Evolutionary conservation across 2,329 filamentous ascomycete species (phyloP).

Genomic region (Lachnellula subtilissima): DNA sequence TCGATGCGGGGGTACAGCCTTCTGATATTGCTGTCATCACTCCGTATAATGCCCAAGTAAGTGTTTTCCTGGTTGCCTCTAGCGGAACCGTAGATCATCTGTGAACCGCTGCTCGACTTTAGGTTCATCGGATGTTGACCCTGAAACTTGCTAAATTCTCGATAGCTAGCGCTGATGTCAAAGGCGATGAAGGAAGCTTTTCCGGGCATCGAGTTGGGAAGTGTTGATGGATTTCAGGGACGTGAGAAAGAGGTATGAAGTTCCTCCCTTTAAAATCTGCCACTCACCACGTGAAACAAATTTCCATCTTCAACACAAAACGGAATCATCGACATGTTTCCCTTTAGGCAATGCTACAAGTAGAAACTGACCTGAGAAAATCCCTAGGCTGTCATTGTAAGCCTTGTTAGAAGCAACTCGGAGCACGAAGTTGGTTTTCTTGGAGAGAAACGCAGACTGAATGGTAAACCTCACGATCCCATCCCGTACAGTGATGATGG

Average conservation of each 20-base stretch:
- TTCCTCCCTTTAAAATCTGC: neutral
- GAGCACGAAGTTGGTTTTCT: conserved; percentile 89
- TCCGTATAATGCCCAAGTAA: conserved; percentile 88
- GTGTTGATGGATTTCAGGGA: conserved; percentile 95
- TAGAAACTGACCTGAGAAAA: neutral
- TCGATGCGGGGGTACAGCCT: conserved; percentile 72
- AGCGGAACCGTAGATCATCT: neutral
- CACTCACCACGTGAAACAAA: neutral
- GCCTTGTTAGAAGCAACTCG: conserved; percentile 85
- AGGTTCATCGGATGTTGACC: neutral
- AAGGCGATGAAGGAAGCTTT: conserved; percentile 72
- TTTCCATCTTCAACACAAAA: neutral
- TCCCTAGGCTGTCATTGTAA: conserved; percentile 69
- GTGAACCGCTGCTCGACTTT: neutral
- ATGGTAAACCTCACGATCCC: conserved; percentile 56
- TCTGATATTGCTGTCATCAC: conserved; percentile 91
- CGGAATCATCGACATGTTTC: neutral
- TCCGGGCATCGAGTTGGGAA: conserved; percentile 87
- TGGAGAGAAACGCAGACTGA: conserved; percentile 84
- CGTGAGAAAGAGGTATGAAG: conserved; percentile 72
- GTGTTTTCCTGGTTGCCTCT: conserved; percentile 13
- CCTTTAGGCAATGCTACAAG: neutral
- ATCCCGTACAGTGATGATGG: neutral
- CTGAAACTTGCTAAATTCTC: conserved; percentile 16
- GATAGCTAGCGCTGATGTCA: conserved; percentile 69